Evolutionary conservation across 2,329 filamentous ascomycete genomes (phyloP).

Genomic region (Bipolaris cookei): DNA sequence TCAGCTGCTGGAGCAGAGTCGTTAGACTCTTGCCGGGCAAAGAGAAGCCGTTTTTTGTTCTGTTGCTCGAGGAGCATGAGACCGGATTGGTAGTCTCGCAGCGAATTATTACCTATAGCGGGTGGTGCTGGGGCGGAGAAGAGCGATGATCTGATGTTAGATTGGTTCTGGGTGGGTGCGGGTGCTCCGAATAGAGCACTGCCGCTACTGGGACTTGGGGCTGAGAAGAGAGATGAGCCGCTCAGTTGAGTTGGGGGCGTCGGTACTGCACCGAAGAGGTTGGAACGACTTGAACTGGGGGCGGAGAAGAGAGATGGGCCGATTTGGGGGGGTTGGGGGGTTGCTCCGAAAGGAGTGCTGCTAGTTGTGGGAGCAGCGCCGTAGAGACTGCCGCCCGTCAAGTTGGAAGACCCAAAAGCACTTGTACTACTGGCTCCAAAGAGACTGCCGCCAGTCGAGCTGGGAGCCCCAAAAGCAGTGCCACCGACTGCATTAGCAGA

Average conservation of each 20-base stretch:
- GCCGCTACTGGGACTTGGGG: not conserved
- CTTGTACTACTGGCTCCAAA: not conserved
- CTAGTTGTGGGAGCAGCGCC: not conserved
- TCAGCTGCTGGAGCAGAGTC: too few species aligned
- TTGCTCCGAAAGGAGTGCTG: not conserved
- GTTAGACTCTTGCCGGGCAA: not conserved
- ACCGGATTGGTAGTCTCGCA: constrained; percentile 86
- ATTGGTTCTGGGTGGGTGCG: too few species aligned
- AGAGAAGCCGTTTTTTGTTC: constrained; percentile 54
- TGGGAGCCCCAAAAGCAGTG: not conserved
- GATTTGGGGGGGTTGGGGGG: too few species aligned
- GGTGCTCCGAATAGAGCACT: too few species aligned
- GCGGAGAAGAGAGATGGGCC: not conserved
- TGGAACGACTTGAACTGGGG: not conserved
- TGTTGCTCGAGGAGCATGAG: constrained; percentile 84
- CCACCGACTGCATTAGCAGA: not conserved
- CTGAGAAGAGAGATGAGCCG: not conserved
- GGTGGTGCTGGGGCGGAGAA: not conserved
- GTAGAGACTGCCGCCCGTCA: not conserved
- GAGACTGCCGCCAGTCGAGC: not conserved
- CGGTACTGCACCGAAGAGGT: not conserved
- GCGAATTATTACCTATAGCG: constrained; percentile 15
- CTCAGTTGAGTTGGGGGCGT: too few species aligned
- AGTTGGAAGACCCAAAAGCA: not conserved
- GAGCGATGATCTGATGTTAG: not conserved